Conservation (phyloP, 2,329 filamentous ascomycete species). For the Alternaria triticina region DNA sequence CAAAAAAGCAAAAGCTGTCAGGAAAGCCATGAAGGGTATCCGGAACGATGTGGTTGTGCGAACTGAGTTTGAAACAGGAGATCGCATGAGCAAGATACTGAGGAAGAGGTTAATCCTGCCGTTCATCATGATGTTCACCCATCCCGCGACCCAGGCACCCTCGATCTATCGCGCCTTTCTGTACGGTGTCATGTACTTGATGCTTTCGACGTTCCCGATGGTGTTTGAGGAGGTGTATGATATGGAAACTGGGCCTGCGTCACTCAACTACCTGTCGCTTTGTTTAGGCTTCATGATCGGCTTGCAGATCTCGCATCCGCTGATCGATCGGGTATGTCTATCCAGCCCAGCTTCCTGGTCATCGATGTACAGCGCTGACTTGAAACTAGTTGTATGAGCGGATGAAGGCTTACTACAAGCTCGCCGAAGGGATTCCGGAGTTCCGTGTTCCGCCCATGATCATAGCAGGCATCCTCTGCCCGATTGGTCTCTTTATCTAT, state of each 20-base stretch:
- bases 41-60: slow-evolving; percentile 32
- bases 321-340: slow-evolving; percentile 52
- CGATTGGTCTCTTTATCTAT: slow-evolving; percentile 56
- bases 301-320: slow-evolving; percentile 49
- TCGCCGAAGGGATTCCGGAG: slow-evolving; percentile 47
- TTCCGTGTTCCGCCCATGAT: slow-evolving; percentile 62
- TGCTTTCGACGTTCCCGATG: slow-evolving; percentile 66
- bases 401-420: slow-evolving; percentile 28
- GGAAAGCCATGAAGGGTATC: slow-evolving; percentile 50
- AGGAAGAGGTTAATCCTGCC: slow-evolving; percentile 38
- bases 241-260: slow-evolving; percentile 62
- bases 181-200: slow-evolving; percentile 68
- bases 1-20: slow-evolving; percentile 53
- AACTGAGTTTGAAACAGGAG: slow-evolving; percentile 47
- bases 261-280: slow-evolving; percentile 68
- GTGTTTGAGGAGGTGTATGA: slow-evolving; percentile 64
- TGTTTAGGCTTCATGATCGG: slow-evolving; percentile 65
- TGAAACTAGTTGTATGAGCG: slow-evolving; percentile 29
- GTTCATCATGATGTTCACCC: slow-evolving; percentile 62
- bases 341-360: background rate
- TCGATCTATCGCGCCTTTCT: slow-evolving; percentile 62
- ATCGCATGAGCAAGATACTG: slow-evolving; percentile 34
- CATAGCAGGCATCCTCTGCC: slow-evolving; percentile 59
- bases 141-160: slow-evolving; percentile 66
- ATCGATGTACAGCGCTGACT: background rate